These are phyloP conservation scores for Trichoderma harzianum DNA, from an alignment of 2,329 filamentous ascomycete species.

Conservation along the genomic window DNA sequence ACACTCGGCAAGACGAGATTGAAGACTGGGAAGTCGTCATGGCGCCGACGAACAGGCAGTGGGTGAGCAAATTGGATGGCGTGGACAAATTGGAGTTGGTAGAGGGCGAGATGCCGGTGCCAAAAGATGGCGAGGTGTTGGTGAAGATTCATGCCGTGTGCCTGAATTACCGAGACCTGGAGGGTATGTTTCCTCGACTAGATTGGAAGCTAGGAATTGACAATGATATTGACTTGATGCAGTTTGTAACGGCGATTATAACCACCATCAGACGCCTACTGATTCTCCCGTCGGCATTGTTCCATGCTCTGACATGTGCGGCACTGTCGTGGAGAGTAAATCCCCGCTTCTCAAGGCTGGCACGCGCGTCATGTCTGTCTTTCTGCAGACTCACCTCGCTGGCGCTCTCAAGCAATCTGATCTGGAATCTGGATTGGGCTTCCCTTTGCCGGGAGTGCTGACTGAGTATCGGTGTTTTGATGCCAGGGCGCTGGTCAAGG, in stretches of 20 bases:
- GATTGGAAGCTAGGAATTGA: background rate
- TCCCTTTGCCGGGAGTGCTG: constrained; percentile 57
- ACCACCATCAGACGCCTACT: constrained; percentile 47
- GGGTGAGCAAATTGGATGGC: constrained; percentile 54
- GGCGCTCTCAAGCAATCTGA: constrained; percentile 57
- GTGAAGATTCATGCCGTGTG: constrained; percentile 46
- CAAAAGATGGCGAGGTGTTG: constrained; percentile 50
- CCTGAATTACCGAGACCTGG: constrained; percentile 50
- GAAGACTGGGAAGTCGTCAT: background rate
- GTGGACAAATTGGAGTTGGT: constrained; percentile 49
- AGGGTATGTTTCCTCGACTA: constrained; percentile 34
- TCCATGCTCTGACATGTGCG: constrained; percentile 69
- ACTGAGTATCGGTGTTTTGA: constrained; percentile 59
- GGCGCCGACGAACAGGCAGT: constrained; percentile 40
- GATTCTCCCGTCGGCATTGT: constrained; percentile 42
- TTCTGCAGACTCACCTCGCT: constrained; percentile 54
- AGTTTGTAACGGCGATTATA: constrained; percentile 66
- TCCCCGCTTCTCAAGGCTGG: constrained; percentile 46
- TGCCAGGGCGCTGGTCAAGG: constrained; percentile 51
- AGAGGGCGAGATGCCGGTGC: constrained; percentile 44
- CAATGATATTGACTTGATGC: background rate
- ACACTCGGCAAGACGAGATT: background rate
- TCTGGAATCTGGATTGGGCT: constrained; percentile 56
- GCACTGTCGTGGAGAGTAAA: constrained; percentile 47
- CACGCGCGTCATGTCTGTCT: constrained; percentile 65